Evolutionary conservation across 352 stramenopile species (phyloP).

Genomic region (Hyaloperonospora brassicae): DNA sequence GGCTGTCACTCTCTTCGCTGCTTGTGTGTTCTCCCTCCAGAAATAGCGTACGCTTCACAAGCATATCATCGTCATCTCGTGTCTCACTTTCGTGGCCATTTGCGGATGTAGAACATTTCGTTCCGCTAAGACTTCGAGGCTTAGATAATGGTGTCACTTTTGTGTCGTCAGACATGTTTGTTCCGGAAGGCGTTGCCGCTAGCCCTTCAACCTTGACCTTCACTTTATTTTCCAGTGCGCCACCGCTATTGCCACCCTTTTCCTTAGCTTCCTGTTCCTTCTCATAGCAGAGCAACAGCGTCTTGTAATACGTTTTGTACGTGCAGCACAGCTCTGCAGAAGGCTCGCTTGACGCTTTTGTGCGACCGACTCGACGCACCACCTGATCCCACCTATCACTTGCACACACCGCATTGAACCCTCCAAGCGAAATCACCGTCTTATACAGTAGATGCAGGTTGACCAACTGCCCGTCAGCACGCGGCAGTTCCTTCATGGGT

Average conservation of each 20-base stretch:
- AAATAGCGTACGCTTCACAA: slow-evolving; percentile 64
- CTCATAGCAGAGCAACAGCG: slow-evolving; percentile 47
- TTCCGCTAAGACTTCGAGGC: slow-evolving; percentile 38
- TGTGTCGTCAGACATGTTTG: slow-evolving; percentile 4
- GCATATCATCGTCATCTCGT: slow-evolving; percentile 8
- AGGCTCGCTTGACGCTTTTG: slow-evolving; percentile 36
- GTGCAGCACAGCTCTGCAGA: slow-evolving; percentile 35
- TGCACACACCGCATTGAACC: slow-evolving; percentile 39
- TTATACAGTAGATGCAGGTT: slow-evolving; percentile 70
- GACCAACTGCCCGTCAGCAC: slow-evolving; percentile 60
- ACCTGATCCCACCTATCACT: slow-evolving; percentile 41
- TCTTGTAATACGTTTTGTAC: slow-evolving; percentile 54
- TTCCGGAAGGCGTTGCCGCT: slow-evolving; percentile 11
- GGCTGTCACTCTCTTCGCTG: slow-evolving; percentile 48
- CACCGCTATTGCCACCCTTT: slow-evolving; percentile 2
- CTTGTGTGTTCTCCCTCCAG: slow-evolving; percentile 46
- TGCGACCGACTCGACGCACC: slow-evolving; percentile 54
- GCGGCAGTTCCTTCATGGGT: slow-evolving; percentile 71
- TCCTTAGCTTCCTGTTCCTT: slow-evolving; percentile 21
- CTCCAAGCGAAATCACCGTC: slow-evolving; percentile 42
- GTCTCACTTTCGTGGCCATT: slow-evolving; percentile 11
- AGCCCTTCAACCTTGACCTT: slow-evolving; percentile 14
- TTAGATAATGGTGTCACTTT: slow-evolving; percentile 44
- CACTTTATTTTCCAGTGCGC: slow-evolving; percentile 8
- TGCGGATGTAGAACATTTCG: slow-evolving; percentile 19